Evolutionary conservation across 768 basidiomycete genomes (phyloP), one percentile per base, ranked within the genome.

Genomic region (Polyporus arcularius): DNA sequence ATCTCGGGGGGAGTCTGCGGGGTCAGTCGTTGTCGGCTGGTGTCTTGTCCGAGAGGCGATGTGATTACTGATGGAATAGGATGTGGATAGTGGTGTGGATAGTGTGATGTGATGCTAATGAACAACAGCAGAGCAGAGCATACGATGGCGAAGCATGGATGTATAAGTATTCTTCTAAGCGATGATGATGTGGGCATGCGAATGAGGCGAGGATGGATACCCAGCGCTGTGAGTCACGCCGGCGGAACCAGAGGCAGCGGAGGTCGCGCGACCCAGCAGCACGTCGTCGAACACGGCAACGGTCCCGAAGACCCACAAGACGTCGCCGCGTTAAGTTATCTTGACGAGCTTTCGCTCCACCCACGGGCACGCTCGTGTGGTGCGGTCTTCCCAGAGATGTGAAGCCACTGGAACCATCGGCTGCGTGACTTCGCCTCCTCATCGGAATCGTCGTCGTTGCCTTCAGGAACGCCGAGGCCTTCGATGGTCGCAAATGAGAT

Each of bases 401-500:
- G 58, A 18, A 64, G 61, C 66, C 63, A 67, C 35, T 64, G 58
- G 61, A 64, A 63, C 70, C 71, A 72, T 42, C 68, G 59, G 30
- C 65, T 57, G 15, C 61, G 40, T 2, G 55, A 60, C 47, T 61
- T 61, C 16, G 55, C 65, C 7, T 65, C 70, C 54, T 66, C 63
- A 60, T 53, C 70, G 63, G 58, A 62, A 53, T 68, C 67, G 4
- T 65, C 73, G 16, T 78, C 80, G 50, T 78, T 75, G 40, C 73
- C 73, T 28, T 78, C 82, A 15, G 88, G 88, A 21, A 76, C 77
- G 0, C 88, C 88, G 8, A 89, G 76, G 26, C 88, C 88, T 73
- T 86, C 86, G 10, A 89, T 80, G 51, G 79, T 81, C 42, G 85
- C 79, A 57, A 89, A 89, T n/a, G 81, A 83, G 39, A 89, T 85